Base-by-base conservation (phyloP, 805 yeast species). In the Ogataea saltuana region DNA sequence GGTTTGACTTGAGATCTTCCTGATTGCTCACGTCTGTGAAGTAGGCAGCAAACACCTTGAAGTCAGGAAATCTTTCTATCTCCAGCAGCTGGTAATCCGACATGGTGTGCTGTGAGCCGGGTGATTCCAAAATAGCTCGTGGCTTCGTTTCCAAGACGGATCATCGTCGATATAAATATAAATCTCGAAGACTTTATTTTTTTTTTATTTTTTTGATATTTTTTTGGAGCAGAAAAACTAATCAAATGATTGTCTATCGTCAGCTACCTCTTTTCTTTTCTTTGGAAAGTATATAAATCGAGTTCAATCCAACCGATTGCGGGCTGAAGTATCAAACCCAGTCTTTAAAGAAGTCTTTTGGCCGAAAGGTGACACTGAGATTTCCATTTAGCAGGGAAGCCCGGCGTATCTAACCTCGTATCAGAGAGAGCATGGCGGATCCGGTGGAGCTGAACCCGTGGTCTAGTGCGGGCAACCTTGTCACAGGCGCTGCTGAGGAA, bases 1-100 rank as follows among this genome's bases (percentile, higher is more conserved):
- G 69, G 42, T 69, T 63, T 10, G 53, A 41, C 36, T 78, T 75
- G 29, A 87, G 72, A 5, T 62, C 65, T 3, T 59, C 49, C 11
- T 76, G 65, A 41, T 74, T 74, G 9, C 55, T 42, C 4, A 87
- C 78, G 25, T 71, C 62, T 3, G 63, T 55, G 58, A 71, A 83
- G 36, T 78, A 65, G 6, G 60, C 42, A 1, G 55, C 65, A 31
- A 60, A 31, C 7, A 55, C 47, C 15, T 39, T 45, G 41, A 44
- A 44, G 0, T 51, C 39, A 1, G 53, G 53, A 39, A 57, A 59
- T 16, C 51, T 53, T 1, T 54, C 41, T 2, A 59, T 31, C 25
- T 42, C 41, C 6, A 59, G 44, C 7, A 42, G 19, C 22, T 28
- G 35, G 39, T 42, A 42, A 21, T 43, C 48, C 5, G 23, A n/a